Base-by-base conservation (phyloP, 2,329 filamentous ascomycete genomes). In the Epichloe elymi region DNA sequence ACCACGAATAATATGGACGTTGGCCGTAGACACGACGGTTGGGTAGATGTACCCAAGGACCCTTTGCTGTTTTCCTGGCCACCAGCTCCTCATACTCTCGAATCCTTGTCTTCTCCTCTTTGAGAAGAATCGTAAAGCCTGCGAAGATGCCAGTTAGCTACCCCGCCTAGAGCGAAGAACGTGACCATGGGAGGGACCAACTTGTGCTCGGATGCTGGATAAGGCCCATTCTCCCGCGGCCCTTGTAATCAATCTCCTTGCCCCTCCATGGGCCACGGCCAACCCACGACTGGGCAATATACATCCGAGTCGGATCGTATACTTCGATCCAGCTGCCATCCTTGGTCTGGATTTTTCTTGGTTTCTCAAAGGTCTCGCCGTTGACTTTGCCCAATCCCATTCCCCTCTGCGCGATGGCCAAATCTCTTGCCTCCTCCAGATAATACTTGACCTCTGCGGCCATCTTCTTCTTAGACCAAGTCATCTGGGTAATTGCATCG, bases 401-500 rank as follows among this genome's bases (percentile, higher is more conserved):
- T 12, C 88, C 89, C 39, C 84, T 77, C 59, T 77, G 77, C 15
- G 86, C 86, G 57, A 95, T 74, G 37, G 93, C 93, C 61, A 84
- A 73, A 63, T 95, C 87, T 52, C 85, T 80, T 1, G 91, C 90
- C 60, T 86, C 78, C 63, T 93, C 80, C 17, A 98, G 73, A 63
- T 93, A 86, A 62, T 81, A 83, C 58, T 79, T 73, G 30, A 97
- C 80, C 61, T 95, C 88, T 58, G 79, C 74, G 6, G 91, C 87
- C 56, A 85, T 86, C 72, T 89, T 91, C 79, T 98, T 98, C 74
- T 88, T 88, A 67, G 85, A 91, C 72, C 91, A 97, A 51, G 84
- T 80, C 88, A 98, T 95, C 74, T 98, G 93, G 50, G 86, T 71
- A 58, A 97, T 87, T 14, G 93, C 93, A 37, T 98, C 90, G 52